These are phyloP conservation scores for Nothophaeocryptopus gaeumannii DNA, from an alignment of 2,329 filamentous ascomycete genomes.

Conservation along the genomic window DNA sequence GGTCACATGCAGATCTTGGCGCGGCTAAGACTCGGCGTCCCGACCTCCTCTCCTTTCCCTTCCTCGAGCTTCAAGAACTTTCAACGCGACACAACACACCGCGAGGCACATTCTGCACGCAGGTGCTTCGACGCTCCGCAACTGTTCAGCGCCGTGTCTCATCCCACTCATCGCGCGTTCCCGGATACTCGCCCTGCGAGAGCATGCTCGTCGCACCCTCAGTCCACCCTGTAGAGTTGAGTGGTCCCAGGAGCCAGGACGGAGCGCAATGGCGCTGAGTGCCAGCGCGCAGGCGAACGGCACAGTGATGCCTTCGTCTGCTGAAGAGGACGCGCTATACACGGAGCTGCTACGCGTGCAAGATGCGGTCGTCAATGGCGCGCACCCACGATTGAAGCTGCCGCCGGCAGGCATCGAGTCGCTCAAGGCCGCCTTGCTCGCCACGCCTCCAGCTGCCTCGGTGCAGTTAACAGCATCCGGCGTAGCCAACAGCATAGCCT, in stretches of 20 bases:
- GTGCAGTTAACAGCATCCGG: slow-evolving; percentile 12
- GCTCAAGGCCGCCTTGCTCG: slow-evolving; percentile 24
- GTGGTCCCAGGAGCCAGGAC: slow-evolving; percentile 4
- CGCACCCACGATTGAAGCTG: slow-evolving; percentile 62
- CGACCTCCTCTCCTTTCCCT: no score
- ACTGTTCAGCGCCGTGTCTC: no score
- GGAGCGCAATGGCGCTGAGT: slow-evolving; percentile 21
- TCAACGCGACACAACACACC: background rate
- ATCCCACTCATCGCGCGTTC: no score
- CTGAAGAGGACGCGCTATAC: slow-evolving; percentile 51
- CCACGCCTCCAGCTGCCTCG: slow-evolving; percentile 9
- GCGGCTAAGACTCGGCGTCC: no score
- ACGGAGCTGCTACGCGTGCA: slow-evolving; percentile 76
- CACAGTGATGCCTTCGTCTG: slow-evolving; percentile 22
- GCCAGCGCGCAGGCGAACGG: slow-evolving; percentile 16
- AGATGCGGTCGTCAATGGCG: slow-evolving; percentile 76
- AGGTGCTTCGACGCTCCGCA: no score
- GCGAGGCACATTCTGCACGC: background rate
- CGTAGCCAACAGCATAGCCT: slow-evolving; percentile 20
- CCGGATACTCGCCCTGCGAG: no score
- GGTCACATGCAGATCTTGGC: no score
- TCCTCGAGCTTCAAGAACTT: background rate
- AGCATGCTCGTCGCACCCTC: background rate
- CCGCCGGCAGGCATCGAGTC: slow-evolving; percentile 51
- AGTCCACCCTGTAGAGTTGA: slow-evolving; percentile 16